These are phyloP conservation scores for Xylaria polymorpha DNA, from an alignment of 2,329 filamentous ascomycete species.

Conservation along the genomic window DNA sequence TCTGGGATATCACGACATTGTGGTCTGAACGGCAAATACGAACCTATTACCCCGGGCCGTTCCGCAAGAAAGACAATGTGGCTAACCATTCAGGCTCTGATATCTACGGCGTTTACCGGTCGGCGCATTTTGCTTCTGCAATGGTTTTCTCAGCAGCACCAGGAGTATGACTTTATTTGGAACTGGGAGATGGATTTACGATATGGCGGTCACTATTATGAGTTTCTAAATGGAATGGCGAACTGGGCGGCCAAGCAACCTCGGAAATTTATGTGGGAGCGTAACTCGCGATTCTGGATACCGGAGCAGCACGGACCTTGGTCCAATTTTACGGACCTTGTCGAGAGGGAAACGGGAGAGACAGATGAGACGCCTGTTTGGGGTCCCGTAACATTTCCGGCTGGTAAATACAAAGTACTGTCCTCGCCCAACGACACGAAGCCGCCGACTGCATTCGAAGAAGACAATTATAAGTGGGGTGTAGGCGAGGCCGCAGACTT, in stretches of 20 bases:
- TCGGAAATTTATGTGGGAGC: conserved; percentile 71
- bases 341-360: conserved; percentile 58
- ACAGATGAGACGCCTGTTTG: conserved; percentile 62
- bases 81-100: conserved; percentile 56
- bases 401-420: conserved; percentile 62
- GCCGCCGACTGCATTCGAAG: conserved; percentile 70
- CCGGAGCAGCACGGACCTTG: conserved; percentile 66
- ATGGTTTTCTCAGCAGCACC: conserved; percentile 58
- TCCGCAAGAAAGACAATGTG: conserved; percentile 65
- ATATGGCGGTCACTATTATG: conserved; percentile 61
- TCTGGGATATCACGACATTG: conserved; percentile 73
- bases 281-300: conserved; percentile 70
- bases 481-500: conserved; percentile 69
- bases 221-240: conserved; percentile 66
- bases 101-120: conserved; percentile 65
- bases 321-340: conserved; percentile 67
- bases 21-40: conserved; percentile 77
- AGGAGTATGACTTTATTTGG: conserved; percentile 61
- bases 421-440: conserved; percentile 66
- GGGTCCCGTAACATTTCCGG: conserved; percentile 62
- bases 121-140: conserved; percentile 58
- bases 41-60: conserved; percentile 69
- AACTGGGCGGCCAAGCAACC: conserved; percentile 68
- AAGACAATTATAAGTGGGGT: conserved; percentile 72
- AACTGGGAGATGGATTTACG: conserved; percentile 62